Evolutionary conservation across 495 filamentous ascomycete genomes (phyloP).

Genomic region (Xeromyces bisporus): DNA sequence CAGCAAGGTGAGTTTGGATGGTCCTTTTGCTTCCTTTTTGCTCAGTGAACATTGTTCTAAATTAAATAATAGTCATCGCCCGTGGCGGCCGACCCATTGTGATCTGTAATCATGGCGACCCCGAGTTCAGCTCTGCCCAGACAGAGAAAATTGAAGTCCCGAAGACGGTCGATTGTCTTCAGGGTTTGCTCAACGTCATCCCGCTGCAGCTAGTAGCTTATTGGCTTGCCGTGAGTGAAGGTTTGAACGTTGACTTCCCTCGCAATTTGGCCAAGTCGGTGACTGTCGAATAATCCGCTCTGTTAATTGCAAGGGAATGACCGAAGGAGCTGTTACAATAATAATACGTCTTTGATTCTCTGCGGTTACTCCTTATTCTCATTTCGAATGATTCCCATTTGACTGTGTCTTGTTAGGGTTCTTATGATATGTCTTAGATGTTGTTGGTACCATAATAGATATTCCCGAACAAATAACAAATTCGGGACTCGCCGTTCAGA

Average conservation of each 20-base stretch:
- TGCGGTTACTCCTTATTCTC: too few species aligned
- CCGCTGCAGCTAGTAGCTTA: conserved; percentile 94
- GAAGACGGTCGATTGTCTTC: conserved; percentile 84
- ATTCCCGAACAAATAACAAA: too few species aligned
- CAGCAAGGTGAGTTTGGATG: conserved; percentile 59
- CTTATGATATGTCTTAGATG: too few species aligned
- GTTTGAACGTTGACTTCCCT: conserved; percentile 93
- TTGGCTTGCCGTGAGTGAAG: conserved; percentile 93
- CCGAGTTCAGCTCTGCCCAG: conserved; percentile 70
- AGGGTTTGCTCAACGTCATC: conserved; percentile 94
- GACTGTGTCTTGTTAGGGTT: too few species aligned
- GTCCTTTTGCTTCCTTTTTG: neutral
- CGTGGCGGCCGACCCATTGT: conserved; percentile 90
- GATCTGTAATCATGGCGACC: conserved; percentile 84
- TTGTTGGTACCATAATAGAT: too few species aligned
- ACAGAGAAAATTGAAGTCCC: conserved; percentile 97
- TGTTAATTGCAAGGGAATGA: neutral
- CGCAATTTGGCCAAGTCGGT: conserved; percentile 97
- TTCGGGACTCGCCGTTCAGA: too few species aligned
- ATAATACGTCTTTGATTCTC: too few species aligned
- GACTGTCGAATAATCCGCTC: conserved; percentile 70
- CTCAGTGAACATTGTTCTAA: conserved; percentile 3
- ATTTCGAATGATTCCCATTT: too few species aligned
- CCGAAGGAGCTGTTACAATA: too few species aligned
- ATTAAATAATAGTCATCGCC: conserved; percentile 52